Percentiles rank a stretch among this genome's conserved stretches.
Conservation (phyloP, 2,329 filamentous ascomycete genomes). For the Knufia petricola region DNA sequence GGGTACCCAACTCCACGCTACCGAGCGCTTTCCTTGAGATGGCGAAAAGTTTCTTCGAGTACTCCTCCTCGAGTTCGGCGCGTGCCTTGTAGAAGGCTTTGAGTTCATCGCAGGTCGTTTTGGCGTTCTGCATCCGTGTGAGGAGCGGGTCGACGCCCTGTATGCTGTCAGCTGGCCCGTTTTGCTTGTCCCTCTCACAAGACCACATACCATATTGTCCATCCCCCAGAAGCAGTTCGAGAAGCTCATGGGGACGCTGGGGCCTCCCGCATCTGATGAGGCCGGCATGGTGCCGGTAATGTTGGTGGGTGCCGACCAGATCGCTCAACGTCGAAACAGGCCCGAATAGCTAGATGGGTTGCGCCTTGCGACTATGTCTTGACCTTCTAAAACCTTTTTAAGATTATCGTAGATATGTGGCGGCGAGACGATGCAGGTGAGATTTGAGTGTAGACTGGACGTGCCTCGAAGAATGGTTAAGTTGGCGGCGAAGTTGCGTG, state of each 20-base stretch:
- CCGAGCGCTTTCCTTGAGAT: constrained; percentile 82
- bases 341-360: no score
- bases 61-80: constrained; percentile 92
- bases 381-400: no score
- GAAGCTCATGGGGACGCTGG: constrained; percentile 35
- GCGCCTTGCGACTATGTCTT: no score
- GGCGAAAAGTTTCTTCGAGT: constrained; percentile 76
- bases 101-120: constrained; percentile 88
- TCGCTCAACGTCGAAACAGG: background rate
- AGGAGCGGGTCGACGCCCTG: constrained; percentile 85
- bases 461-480: no score
- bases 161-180: constrained; percentile 45
- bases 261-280: constrained; percentile 11
- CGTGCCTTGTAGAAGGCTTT: constrained; percentile 85
- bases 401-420: no score
- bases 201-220: no score
- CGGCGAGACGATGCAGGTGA: background rate
- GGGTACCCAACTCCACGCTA: constrained; percentile 73
- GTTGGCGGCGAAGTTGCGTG: no score
- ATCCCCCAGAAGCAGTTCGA: constrained; percentile 99
- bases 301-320: background rate
- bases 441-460: no score
- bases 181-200: no score
- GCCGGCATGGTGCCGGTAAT: constrained; percentile 7
- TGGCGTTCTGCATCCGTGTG: constrained; percentile 88